These are phyloP conservation scores for Kuraishia piskuri DNA, from an alignment of 805 yeast species.

Conservation along the genomic window DNA sequence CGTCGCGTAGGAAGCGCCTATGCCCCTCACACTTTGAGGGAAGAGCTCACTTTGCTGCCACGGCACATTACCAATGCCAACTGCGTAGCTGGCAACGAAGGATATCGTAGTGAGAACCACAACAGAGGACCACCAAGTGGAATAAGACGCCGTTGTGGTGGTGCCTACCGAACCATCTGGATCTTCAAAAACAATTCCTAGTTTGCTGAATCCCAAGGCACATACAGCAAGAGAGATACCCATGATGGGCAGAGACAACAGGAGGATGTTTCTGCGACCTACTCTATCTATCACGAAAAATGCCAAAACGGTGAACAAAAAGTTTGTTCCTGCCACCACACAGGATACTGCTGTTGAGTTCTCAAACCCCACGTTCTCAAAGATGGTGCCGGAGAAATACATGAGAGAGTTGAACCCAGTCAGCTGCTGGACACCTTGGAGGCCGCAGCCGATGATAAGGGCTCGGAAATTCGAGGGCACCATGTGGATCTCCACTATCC, in stretches of 20 bases:
- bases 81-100: conserved; percentile 83
- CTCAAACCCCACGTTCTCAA: conserved; percentile 81
- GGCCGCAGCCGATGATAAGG: conserved; percentile 79
- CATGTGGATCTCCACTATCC: conserved; percentile 53
- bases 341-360: conserved; percentile 90
- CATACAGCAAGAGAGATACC: conserved; percentile 64
- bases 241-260: conserved; percentile 81
- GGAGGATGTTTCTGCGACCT: conserved; percentile 78
- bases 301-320: conserved; percentile 79
- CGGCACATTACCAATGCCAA: conserved; percentile 95
- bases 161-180: conserved; percentile 26
- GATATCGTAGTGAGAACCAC: conserved; percentile 79
- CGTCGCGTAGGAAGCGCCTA: conserved; percentile 86
- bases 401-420: conserved; percentile 96
- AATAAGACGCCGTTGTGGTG: neutral
- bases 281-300: conserved; percentile 78
- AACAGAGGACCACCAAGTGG: conserved; percentile 67
- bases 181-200: conserved; percentile 58
- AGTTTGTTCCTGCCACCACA: conserved; percentile 90
- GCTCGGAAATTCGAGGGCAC: conserved; percentile 83
- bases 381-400: conserved; percentile 92
- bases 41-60: conserved; percentile 97
- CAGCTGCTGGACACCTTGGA: conserved; percentile 95
- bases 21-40: conserved; percentile 88
- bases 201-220: conserved; percentile 85